Conservation (phyloP, 495 filamentous ascomycete species). For the Aspergillus kassunensis region DNA sequence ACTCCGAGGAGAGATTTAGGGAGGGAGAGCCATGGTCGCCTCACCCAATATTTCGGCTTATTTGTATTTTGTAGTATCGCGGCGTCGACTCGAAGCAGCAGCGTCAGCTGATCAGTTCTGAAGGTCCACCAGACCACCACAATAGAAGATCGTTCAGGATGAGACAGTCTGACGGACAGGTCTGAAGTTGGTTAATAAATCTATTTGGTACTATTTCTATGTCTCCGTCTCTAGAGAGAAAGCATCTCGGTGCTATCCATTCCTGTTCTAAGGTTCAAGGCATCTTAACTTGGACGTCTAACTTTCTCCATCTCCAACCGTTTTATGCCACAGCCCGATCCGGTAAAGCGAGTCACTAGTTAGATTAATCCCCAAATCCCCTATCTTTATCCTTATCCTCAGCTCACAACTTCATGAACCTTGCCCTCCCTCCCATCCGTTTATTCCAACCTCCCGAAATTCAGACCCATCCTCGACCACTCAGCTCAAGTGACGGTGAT, state of each 20-base stretch:
- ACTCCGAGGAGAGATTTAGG: neutral
- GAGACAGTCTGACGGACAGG: too few species aligned
- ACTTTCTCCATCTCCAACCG: neutral
- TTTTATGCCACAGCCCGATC: slow-evolving; percentile 5
- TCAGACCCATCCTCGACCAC: neutral
- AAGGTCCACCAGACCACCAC: neutral
- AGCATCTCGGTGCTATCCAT: neutral
- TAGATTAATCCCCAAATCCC: too few species aligned
- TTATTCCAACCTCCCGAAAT: neutral
- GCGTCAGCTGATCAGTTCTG: neutral
- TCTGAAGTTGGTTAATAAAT: too few species aligned
- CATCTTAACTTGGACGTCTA: neutral
- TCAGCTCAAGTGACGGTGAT: neutral
- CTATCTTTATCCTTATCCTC: neutral
- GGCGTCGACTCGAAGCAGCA: neutral
- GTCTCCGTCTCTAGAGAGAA: too few species aligned
- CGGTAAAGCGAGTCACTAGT: neutral
- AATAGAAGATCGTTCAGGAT: neutral
- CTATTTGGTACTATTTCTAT: too few species aligned
- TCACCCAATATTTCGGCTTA: slow-evolving; percentile 8
- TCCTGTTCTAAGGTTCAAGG: neutral
- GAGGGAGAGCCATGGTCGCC: neutral
- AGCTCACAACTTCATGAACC: neutral
- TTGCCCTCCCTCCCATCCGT: neutral
- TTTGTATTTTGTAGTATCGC: neutral